Conservation (phyloP, 306 rosid genomes). For the Inga laurina region DNA sequence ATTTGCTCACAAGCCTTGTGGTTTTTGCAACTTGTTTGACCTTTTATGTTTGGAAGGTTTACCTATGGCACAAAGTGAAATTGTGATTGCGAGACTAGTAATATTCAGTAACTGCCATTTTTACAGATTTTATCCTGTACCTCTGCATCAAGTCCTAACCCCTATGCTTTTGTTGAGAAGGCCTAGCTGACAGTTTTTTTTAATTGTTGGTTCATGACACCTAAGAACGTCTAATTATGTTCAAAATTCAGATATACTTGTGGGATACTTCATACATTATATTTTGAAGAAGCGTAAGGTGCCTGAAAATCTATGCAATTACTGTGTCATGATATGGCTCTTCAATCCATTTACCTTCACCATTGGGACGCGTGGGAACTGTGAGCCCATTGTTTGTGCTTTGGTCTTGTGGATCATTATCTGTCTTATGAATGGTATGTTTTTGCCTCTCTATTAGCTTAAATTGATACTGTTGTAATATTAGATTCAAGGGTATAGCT, state of each 20-base stretch:
- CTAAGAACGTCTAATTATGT: conserved; percentile 12
- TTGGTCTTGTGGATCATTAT: conserved; percentile 75
- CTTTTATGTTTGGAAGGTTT: not conserved
- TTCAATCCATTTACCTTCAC: conserved; percentile 95
- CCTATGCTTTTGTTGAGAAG: not conserved
- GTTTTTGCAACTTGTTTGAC: conserved; percentile 9
- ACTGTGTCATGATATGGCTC: conserved; percentile 76
- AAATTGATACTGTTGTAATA: not conserved
- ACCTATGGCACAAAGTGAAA: not conserved
- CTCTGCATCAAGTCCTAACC: not conserved
- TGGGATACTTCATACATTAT: conserved; percentile 69
- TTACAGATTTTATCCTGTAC: conserved; percentile 6
- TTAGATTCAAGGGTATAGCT: not conserved
- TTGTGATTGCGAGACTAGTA: conserved; percentile 2
- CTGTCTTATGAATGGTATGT: conserved; percentile 91
- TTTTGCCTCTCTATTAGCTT: conserved; percentile 31
- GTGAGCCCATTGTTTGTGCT: conserved; percentile 94
- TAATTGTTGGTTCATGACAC: not conserved
- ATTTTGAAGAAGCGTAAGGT: conserved; percentile 81
- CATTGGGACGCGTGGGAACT: conserved; percentile 90
- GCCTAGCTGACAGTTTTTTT: conserved; percentile 11
- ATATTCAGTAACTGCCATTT: conserved; percentile 2
- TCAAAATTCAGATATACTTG: conserved; percentile 75
- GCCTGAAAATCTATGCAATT: conserved; percentile 62
- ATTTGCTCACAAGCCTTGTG: conserved; percentile 1